Evolutionary conservation across 441 rosid genomes (phyloP).

Genomic region (Brassica hybrid): DNA sequence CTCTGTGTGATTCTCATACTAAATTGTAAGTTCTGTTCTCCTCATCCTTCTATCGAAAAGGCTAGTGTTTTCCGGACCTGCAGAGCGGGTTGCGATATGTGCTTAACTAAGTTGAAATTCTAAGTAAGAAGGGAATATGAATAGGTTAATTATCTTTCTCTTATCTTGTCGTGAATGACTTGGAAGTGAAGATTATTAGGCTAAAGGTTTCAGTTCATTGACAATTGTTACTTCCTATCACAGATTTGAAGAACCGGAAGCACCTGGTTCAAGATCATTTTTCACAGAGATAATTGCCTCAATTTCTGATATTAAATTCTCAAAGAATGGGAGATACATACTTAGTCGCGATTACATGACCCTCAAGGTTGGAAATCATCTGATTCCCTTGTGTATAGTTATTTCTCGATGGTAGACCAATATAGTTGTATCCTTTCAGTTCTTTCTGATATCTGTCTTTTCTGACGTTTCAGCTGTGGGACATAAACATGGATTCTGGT

Average conservation of each 20-base stretch:
- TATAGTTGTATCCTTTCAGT: neutral
- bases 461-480: slow-evolving; percentile 62
- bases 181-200: slow-evolving; percentile 18
- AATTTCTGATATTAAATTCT: slow-evolving; percentile 92
- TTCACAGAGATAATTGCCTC: slow-evolving; percentile 99
- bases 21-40: slow-evolving; percentile 48
- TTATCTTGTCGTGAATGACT: slow-evolving; percentile 6
- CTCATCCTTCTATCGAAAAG: slow-evolving; percentile 13
- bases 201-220: slow-evolving; percentile 17
- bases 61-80: neutral
- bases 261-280: slow-evolving; percentile 90
- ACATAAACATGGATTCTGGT: slow-evolving; percentile 85
- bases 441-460: slow-evolving; percentile 24
- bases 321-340: slow-evolving; percentile 88
- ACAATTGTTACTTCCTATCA: slow-evolving; percentile 29
- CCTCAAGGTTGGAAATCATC: slow-evolving; percentile 71
- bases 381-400: slow-evolving; percentile 9
- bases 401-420: slow-evolving; percentile 1
- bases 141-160: neutral
- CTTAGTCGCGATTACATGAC: slow-evolving; percentile 99
- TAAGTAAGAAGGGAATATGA: neutral
- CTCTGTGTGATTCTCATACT: slow-evolving; percentile 76
- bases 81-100: no score
- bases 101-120: no score
- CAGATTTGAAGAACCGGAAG: slow-evolving; percentile 98